phyloP scores from a whole-genome alignment of 2,329 filamentous ascomycete species.

The Trichoderma harzianum region DNA sequence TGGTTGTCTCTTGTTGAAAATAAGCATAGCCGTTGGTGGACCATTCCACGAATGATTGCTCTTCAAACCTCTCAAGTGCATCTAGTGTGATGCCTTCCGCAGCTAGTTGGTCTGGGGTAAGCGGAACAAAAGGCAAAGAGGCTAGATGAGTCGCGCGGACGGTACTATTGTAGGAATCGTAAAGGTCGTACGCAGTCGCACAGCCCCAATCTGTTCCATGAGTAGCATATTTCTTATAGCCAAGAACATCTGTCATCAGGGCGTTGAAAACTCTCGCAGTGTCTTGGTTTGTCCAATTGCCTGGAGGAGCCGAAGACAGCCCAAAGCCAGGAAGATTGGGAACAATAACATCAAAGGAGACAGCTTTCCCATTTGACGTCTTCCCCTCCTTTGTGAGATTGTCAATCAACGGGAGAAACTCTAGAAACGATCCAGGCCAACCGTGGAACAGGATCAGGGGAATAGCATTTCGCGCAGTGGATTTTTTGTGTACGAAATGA shows the following conservation, averaged over 20 bases:
- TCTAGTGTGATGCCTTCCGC: conserved; percentile 15
- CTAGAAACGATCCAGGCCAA: conserved; percentile 44
- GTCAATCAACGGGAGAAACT: conserved; percentile 33
- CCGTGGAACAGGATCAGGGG: conserved; percentile 42
- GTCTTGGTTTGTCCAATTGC: conserved; percentile 35
- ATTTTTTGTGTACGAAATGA: conserved; percentile 27
- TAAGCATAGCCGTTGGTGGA: conserved; percentile 17
- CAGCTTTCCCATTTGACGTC: not conserved
- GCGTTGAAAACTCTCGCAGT: conserved; percentile 36
- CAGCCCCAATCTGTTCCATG: conserved; percentile 24
- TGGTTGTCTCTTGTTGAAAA: conserved; percentile 18
- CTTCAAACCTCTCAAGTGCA: conserved; percentile 13
- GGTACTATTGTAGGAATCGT: conserved; percentile 18
- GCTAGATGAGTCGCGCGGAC: conserved; percentile 20
- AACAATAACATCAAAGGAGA: conserved; percentile 25
- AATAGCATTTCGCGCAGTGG: conserved; percentile 28
- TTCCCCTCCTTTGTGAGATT: not conserved
- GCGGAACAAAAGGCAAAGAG: conserved; percentile 20
- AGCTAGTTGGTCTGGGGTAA: conserved; percentile 10
- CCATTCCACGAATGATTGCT: conserved; percentile 1
- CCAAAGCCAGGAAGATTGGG: conserved; percentile 39
- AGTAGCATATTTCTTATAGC: conserved; percentile 30
- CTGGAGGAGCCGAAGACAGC: conserved; percentile 32
- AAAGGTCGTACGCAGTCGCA: conserved; percentile 17
- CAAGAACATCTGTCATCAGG: conserved; percentile 37